Conservation (phyloP, 1,284 basidiomycete genomes). For the Caloboletus firmus region DNA sequence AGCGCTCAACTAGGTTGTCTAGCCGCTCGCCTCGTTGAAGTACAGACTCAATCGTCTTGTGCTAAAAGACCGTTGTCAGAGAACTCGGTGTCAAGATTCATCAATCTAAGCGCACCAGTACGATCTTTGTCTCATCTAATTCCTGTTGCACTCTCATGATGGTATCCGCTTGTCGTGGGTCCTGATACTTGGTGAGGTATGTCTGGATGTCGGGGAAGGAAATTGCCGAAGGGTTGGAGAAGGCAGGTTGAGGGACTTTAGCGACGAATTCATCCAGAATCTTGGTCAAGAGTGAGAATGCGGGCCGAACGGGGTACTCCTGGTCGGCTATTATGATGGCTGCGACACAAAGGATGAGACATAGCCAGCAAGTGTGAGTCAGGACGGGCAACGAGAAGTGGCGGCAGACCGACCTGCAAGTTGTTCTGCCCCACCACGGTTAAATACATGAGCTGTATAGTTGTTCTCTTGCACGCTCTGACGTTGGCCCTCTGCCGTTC, state of each 20-base stretch:
- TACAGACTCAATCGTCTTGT: slow-evolving; percentile 99
- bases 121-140: slow-evolving; percentile 98
- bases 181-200: slow-evolving; percentile 94
- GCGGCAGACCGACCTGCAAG: slow-evolving; percentile 62
- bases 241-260: slow-evolving; percentile 73
- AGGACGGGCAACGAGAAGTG: not conserved
- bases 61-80: slow-evolving; percentile 49
- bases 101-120: slow-evolving; percentile 57
- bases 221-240: slow-evolving; percentile 60
- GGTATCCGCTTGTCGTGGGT: slow-evolving; percentile 95
- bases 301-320: slow-evolving; percentile 96
- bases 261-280: slow-evolving; percentile 90
- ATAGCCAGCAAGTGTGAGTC: slow-evolving; percentile 1
- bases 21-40: slow-evolving; percentile 96
- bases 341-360: slow-evolving; percentile 32
- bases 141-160: slow-evolving; percentile 99
- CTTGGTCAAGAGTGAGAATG: slow-evolving; percentile 94
- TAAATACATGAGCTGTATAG: slow-evolving; percentile 94
- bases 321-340: slow-evolving; percentile 93
- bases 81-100: not conserved
- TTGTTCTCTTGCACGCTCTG: slow-evolving; percentile 96
- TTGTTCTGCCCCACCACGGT: slow-evolving; percentile 75
- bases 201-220: slow-evolving; percentile 72
- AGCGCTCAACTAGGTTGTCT: slow-evolving; percentile 95
- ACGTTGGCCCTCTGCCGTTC: slow-evolving; percentile 83